A percentile compares a stretch with the other conserved stretches of the same genome.
phyloP scores from a whole-genome alignment of 768 basidiomycete genomes.

The Leccinum obscurum region DNA sequence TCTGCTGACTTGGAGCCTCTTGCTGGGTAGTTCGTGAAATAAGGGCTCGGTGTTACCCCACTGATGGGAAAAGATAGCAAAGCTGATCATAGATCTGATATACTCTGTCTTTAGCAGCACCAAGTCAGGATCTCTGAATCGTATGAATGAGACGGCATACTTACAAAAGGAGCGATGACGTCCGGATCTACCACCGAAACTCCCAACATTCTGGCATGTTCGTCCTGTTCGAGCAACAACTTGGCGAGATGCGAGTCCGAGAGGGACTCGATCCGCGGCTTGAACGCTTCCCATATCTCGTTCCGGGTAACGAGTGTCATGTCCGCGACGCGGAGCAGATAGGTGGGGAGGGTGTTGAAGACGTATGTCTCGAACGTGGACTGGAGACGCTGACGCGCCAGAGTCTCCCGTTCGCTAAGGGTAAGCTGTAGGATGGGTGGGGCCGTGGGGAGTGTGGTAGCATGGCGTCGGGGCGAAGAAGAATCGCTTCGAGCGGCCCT shows the following conservation, averaged over 20 bases:
- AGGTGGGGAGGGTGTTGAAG: constrained; percentile 26
- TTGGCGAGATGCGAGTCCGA: constrained; percentile 23
- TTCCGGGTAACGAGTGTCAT: constrained; percentile 23
- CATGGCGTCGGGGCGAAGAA: constrained; percentile 22
- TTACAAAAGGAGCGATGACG: constrained; percentile 23
- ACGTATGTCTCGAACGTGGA: constrained; percentile 26
- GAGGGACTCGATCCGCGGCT: constrained; percentile 19
- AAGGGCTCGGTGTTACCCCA: constrained; percentile 26
- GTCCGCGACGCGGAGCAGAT: constrained; percentile 25
- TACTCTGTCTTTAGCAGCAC: constrained; percentile 14
- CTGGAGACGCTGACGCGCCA: constrained; percentile 24
- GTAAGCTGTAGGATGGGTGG: constrained; percentile 18
- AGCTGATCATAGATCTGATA: constrained; percentile 20
- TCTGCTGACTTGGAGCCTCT: constrained; percentile 13
- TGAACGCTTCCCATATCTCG: constrained; percentile 24
- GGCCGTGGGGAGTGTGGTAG: constrained; percentile 15
- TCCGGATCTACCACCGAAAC: constrained; percentile 18
- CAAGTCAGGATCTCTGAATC: constrained; percentile 3
- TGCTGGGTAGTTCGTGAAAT: constrained; percentile 25
- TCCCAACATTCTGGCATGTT: constrained; percentile 23
- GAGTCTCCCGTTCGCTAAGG: constrained; percentile 23
- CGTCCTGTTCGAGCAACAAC: constrained; percentile 24
- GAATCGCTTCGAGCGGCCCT: constrained; percentile 20
- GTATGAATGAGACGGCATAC: neutral
- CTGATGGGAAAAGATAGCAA: constrained; percentile 30